phyloP scores from a whole-genome alignment of 768 basidiomycete genomes.

The Boletellus emodensis region DNA sequence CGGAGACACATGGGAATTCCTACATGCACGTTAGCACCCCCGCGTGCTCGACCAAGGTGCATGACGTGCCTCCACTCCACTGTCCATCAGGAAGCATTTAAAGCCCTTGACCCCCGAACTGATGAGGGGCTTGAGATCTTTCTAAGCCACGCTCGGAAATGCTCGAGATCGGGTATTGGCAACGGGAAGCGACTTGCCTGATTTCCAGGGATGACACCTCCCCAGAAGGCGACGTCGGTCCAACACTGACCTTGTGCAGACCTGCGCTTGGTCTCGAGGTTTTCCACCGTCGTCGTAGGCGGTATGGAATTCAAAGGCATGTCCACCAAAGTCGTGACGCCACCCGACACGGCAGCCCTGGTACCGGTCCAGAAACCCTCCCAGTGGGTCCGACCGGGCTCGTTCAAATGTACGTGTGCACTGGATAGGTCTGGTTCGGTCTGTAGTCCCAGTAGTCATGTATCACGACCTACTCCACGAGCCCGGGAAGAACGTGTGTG shows the following conservation, averaged over 20 bases:
- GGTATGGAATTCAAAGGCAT: conserved; percentile 99
- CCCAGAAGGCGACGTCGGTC: conserved; percentile 80
- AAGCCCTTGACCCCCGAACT: conserved; percentile 87
- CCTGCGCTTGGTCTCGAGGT: conserved; percentile 66
- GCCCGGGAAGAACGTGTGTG: conserved; percentile 65
- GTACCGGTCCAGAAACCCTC: conserved; percentile 95
- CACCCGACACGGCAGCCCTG: conserved; percentile 84
- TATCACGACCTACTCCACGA: conserved; percentile 60
- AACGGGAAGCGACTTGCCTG: conserved; percentile 43
- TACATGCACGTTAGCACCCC: conserved; percentile 28
- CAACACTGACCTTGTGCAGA: conserved; percentile 68
- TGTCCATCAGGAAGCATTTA: conserved; percentile 95
- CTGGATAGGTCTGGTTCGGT: conserved; percentile 35
- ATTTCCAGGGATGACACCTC: conserved; percentile 91
- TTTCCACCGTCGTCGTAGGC: conserved; percentile 81
- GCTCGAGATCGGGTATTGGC: neutral
- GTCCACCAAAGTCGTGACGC: conserved; percentile 93
- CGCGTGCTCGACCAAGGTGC: neutral
- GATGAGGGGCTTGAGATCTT: conserved; percentile 71
- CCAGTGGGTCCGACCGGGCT: conserved; percentile 91
- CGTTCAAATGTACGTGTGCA: conserved; percentile 90
- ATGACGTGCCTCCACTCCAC: conserved; percentile 80
- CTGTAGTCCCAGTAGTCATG: neutral
- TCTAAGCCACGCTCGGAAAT: conserved; percentile 36
- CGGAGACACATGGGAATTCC: conserved; percentile 91